Percentiles rank a stretch among this genome's conserved stretches.
phyloP scores from a whole-genome alignment of 2,329 filamentous ascomycete species.

The Incumbomyces delicatus region DNA sequence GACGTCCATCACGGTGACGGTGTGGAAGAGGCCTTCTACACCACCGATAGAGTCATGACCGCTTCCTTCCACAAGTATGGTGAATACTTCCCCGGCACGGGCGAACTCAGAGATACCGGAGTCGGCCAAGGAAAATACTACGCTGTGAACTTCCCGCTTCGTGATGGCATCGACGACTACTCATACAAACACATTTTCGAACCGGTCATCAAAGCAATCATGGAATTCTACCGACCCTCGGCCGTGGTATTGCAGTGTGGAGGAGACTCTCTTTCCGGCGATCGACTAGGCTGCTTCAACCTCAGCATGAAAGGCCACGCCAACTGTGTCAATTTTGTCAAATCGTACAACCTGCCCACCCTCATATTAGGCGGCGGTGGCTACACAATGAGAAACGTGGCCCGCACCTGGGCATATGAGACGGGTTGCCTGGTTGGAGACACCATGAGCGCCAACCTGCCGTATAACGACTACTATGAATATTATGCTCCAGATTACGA shows the following conservation, averaged over 20 bases:
- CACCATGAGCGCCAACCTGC: slow-evolving; percentile 70
- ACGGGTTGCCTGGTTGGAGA: slow-evolving; percentile 74
- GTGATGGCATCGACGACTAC: slow-evolving; percentile 58
- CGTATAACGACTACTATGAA: slow-evolving; percentile 94
- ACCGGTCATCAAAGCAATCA: slow-evolving; percentile 56
- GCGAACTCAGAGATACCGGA: slow-evolving; percentile 58
- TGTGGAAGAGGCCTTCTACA: slow-evolving; percentile 63
- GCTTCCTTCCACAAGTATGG: slow-evolving; percentile 65
- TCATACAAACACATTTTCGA: slow-evolving; percentile 62
- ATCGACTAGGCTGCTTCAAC: slow-evolving; percentile 60
- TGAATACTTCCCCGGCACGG: slow-evolving; percentile 62
- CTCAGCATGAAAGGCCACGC: slow-evolving; percentile 61
- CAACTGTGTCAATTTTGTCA: slow-evolving; percentile 60
- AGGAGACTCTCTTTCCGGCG: slow-evolving; percentile 57
- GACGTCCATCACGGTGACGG: slow-evolving; percentile 60
- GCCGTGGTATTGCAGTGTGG: slow-evolving; percentile 61
- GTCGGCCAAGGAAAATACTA: slow-evolving; percentile 59
- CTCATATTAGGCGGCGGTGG: slow-evolving; percentile 58
- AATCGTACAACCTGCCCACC: slow-evolving; percentile 56
- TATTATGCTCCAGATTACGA: slow-evolving; percentile 63
- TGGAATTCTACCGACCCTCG: slow-evolving; percentile 59
- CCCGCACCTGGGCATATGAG: slow-evolving; percentile 57
- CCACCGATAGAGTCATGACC: slow-evolving; percentile 62
- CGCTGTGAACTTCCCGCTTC: slow-evolving; percentile 58
- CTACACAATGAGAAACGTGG: slow-evolving; percentile 59